These are phyloP conservation scores for Plectosphaerella sp. DNA, from an alignment of 2,329 filamentous ascomycete genomes.

Conservation along the genomic window DNA sequence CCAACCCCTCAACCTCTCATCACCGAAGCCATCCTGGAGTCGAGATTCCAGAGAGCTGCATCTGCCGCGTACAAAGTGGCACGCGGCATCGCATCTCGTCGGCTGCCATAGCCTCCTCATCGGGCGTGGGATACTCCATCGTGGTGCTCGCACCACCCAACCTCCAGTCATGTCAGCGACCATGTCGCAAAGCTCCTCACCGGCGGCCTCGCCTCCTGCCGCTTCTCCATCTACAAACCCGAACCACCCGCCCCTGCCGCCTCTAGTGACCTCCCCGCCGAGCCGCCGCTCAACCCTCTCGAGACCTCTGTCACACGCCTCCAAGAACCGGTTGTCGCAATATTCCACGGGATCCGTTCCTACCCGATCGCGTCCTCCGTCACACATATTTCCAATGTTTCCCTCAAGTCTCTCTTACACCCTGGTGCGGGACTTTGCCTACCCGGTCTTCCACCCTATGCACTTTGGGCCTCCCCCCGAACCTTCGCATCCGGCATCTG, in stretches of 20 bases:
- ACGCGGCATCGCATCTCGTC: no score
- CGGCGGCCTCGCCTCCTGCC: slow-evolving; percentile 47
- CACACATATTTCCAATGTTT: slow-evolving; percentile 77
- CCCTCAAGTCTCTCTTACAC: slow-evolving; percentile 83
- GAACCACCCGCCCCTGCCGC: slow-evolving; percentile 50
- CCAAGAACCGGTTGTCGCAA: slow-evolving; percentile 77
- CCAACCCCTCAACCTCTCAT: no score
- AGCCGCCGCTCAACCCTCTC: slow-evolving; percentile 56
- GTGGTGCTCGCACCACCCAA: no score
- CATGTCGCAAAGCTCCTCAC: slow-evolving; percentile 54
- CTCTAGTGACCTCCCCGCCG: slow-evolving; percentile 53
- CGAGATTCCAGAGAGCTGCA: no score
- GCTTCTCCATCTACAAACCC: slow-evolving; percentile 40
- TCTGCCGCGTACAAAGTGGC: no score
- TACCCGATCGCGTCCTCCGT: slow-evolving; percentile 71
- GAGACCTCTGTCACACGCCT: slow-evolving; percentile 70
- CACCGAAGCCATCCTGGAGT: no score
- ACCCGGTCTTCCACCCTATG: slow-evolving; percentile 74
- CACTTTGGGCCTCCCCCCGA: slow-evolving; percentile 91
- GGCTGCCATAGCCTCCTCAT: neutral
- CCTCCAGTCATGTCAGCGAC: slow-evolving; percentile 39
- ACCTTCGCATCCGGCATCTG: slow-evolving; percentile 64
- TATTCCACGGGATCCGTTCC: slow-evolving; percentile 70
- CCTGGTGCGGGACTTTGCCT: slow-evolving; percentile 95
- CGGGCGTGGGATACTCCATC: no score